A percentile compares a stretch with the other conserved stretches of the same genome.
Conservation (phyloP, 805 yeast genomes). For the Cephaloascus fragrans region DNA sequence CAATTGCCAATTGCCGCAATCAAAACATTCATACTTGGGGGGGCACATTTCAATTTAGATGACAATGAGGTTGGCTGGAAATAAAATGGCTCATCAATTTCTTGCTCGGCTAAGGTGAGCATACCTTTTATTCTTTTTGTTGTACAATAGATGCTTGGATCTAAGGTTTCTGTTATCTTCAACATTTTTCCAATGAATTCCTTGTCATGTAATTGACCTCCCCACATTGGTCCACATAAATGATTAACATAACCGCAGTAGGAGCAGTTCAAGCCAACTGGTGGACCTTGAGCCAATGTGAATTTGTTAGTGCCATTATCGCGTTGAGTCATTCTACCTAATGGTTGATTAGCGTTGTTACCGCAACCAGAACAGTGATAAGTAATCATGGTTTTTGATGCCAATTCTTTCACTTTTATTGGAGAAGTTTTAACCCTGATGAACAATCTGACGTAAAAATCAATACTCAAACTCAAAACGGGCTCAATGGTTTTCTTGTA, state of each 20-base stretch:
- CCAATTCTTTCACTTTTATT: constrained; percentile 67
- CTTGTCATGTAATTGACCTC: constrained; percentile 61
- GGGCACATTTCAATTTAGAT: constrained; percentile 68
- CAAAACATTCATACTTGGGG: constrained; percentile 66
- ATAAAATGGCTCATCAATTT: constrained; percentile 64
- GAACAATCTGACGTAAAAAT: constrained; percentile 84
- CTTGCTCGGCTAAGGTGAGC: constrained; percentile 76
- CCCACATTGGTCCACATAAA: constrained; percentile 97
- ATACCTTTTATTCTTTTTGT: constrained; percentile 82
- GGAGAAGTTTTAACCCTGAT: constrained; percentile 74
- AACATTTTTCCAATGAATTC: constrained; percentile 60
- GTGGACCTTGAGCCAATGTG: constrained; percentile 57
- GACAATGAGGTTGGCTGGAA: constrained; percentile 72
- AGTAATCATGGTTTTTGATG: constrained; percentile 66
- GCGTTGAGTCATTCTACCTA: constrained; percentile 50
- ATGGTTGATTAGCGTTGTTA: constrained; percentile 54
- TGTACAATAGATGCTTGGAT: constrained; percentile 61
- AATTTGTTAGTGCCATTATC: constrained; percentile 30
- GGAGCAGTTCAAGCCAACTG: constrained; percentile 50
- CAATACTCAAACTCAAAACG: constrained; percentile 74
- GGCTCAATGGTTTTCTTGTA: constrained; percentile 87
- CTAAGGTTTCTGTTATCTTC: constrained; percentile 39
- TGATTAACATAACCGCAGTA: constrained; percentile 66
- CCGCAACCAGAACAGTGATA: constrained; percentile 88
- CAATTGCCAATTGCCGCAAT: constrained; percentile 77